phyloP scores from a whole-genome alignment of 2,329 filamentous ascomycete species.

The Nemania abortiva region DNA sequence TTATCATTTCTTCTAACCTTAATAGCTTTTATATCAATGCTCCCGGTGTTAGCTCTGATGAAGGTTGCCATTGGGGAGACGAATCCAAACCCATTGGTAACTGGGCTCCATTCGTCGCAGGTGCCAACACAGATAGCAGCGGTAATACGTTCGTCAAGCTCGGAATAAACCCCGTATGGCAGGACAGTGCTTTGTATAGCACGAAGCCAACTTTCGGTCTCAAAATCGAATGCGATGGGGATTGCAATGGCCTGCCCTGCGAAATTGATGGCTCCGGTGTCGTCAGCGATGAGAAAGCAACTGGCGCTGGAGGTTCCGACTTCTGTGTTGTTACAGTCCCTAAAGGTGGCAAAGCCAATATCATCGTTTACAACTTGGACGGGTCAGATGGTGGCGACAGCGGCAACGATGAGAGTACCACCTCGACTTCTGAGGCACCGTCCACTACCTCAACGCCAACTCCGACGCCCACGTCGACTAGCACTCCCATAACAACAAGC shows the following conservation, averaged over 20 bases:
- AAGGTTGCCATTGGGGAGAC: conserved; percentile 80
- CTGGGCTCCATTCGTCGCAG: conserved; percentile 82
- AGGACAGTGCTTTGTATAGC: conserved; percentile 65
- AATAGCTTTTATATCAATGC: conserved; percentile 81
- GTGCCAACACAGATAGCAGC: conserved; percentile 74
- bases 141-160: conserved; percentile 81
- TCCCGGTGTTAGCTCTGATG: conserved; percentile 69
- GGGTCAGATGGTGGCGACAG: conserved; percentile 54
- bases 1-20: conserved; percentile 32
- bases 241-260: conserved; percentile 81
- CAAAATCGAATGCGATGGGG: conserved; percentile 74
- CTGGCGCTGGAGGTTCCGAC: conserved; percentile 74
- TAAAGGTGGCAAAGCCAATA: conserved; percentile 73
- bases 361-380: conserved; percentile 70
- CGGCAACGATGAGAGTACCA: conserved; percentile 38
- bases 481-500: conserved; percentile 39
- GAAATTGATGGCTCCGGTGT: conserved; percentile 70
- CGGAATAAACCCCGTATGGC: conserved; percentile 82
- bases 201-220: conserved; percentile 74
- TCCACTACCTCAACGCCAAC: conserved; percentile 44
- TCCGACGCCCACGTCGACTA: conserved; percentile 42
- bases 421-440: conserved; percentile 40
- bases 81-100: conserved; percentile 74
- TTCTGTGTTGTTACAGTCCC: conserved; percentile 84
- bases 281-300: conserved; percentile 63